phyloP scores from a whole-genome alignment of 2,329 filamentous ascomycete species.

The Sphaerulina vaccinii region DNA sequence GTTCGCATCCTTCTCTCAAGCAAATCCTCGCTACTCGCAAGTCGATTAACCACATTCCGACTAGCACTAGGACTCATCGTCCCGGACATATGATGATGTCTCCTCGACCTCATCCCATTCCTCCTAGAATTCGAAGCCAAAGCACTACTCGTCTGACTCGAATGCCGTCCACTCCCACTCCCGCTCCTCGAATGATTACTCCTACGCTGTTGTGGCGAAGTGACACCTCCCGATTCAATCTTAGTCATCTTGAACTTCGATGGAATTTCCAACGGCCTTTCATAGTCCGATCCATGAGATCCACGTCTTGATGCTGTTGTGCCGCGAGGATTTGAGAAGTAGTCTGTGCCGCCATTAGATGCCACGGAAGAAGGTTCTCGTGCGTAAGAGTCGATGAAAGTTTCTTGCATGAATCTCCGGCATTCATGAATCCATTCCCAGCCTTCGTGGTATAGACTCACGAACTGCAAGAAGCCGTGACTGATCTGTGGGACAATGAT shows the following conservation, averaged over 20 bases:
- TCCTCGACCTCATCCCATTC: constrained; percentile 28
- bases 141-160: constrained; percentile 16
- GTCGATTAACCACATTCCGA: constrained; percentile 43
- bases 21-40: constrained; percentile 49
- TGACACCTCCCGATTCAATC: constrained; percentile 13
- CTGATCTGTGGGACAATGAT: constrained; percentile 82
- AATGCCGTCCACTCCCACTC: constrained; percentile 15
- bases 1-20: constrained; percentile 50
- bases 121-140: constrained; percentile 26
- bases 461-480: constrained; percentile 93
- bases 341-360: constrained; percentile 25
- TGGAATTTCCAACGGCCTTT: constrained; percentile 77
- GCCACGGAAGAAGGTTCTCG: constrained; percentile 26
- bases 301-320: constrained; percentile 17
- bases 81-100: constrained; percentile 29
- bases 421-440: constrained; percentile 84
- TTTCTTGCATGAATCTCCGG: constrained; percentile 75
- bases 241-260: constrained; percentile 31
- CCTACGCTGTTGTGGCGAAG: constrained; percentile 9
- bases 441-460: constrained; percentile 79
- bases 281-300: constrained; percentile 67
- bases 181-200: constrained; percentile 11
- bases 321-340: constrained; percentile 24
- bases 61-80: constrained; percentile 32
- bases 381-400: constrained; percentile 59